phyloP scores from a whole-genome alignment of 495 filamentous ascomycete genomes.

The Penicillium lividum region DNA sequence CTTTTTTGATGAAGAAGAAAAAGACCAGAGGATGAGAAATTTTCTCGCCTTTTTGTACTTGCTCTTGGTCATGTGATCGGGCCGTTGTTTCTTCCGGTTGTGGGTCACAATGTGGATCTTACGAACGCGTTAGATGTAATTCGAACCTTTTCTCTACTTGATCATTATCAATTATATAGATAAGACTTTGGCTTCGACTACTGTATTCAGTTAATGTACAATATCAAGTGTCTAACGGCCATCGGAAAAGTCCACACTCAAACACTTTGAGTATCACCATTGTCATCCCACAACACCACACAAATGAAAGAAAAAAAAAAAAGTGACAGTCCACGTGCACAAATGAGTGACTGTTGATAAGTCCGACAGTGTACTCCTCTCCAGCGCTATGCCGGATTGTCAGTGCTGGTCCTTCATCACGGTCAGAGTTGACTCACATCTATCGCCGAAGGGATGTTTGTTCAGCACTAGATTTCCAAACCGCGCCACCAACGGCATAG shows the following conservation, averaged over 20 bases:
- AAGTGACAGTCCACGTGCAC: neutral
- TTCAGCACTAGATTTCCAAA: conserved; percentile 47
- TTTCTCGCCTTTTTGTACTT: conserved; percentile 32
- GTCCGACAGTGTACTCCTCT: neutral
- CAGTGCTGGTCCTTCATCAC: neutral
- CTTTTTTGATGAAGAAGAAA: conserved; percentile 57
- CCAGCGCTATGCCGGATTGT: neutral
- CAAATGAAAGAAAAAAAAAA: neutral
- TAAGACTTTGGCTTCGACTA: neutral
- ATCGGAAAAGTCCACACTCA: neutral
- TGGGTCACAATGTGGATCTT: neutral
- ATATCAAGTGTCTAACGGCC: neutral
- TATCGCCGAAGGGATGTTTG: conserved; percentile 24
- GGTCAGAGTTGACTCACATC: conserved; percentile 1
- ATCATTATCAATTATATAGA: neutral
- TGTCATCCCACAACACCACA: neutral
- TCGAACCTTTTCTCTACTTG: neutral
- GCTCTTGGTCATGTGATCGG: conserved; percentile 33
- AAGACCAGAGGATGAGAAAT: conserved; percentile 24
- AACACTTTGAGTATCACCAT: neutral
- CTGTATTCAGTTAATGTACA: conserved; percentile 2
- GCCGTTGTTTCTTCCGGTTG: conserved; percentile 20
- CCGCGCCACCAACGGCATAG: conserved; percentile 59
- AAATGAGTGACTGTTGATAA: neutral
- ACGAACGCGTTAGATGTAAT: neutral